Conservation (phyloP, 441 rosid species). For the Erodium trifolium region DNA sequence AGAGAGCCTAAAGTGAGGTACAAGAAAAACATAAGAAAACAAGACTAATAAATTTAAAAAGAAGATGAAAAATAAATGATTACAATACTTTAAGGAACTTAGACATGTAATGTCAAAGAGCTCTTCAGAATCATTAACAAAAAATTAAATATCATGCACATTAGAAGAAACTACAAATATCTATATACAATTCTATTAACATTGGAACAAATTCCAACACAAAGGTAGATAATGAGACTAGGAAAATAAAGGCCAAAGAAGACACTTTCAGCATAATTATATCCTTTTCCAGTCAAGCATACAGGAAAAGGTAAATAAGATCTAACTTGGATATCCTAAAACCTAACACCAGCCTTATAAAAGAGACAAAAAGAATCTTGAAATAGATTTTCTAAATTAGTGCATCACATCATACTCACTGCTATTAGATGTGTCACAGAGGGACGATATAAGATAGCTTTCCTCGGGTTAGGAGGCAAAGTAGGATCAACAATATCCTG, state of each 20-base stretch:
- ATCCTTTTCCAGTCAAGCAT: no score
- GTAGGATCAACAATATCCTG: slow-evolving; percentile 84
- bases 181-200: background rate
- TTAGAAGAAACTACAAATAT: background rate
- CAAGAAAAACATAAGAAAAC: background rate
- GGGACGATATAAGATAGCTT: slow-evolving; percentile 78
- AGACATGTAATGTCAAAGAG: background rate
- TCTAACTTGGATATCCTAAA: background rate
- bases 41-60: background rate
- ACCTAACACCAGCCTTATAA: background rate
- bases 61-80: background rate
- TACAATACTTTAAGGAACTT: background rate
- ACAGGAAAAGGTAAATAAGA: no score
- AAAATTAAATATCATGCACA: background rate
- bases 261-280: background rate
- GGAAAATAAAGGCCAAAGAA: background rate
- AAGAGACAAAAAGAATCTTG: background rate
- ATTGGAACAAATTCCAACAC: background rate
- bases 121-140: background rate
- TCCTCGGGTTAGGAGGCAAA: slow-evolving; percentile 77
- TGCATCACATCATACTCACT: slow-evolving; percentile 41
- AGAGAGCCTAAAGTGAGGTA: background rate
- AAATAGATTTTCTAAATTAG: slow-evolving; percentile 5
- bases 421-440: slow-evolving; percentile 82
- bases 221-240: background rate